These are phyloP conservation scores for Thinopyrum elongatum DNA, from an alignment of 176 grass and related monocot genomes.

Conservation along the genomic window DNA sequence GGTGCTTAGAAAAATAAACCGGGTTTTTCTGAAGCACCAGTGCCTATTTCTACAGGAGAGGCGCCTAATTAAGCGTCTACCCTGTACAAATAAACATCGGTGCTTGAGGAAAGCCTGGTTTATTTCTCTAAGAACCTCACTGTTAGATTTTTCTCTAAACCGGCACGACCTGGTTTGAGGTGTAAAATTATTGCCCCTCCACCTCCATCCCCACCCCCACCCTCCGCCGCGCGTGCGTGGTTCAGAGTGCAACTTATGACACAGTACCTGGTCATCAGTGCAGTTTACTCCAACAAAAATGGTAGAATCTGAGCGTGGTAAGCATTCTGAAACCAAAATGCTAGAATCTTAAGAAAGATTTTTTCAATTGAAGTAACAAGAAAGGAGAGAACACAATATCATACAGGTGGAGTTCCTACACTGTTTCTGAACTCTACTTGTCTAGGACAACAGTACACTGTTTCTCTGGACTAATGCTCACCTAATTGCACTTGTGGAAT, in stretches of 20 bases:
- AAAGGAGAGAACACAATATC: background rate
- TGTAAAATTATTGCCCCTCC: background rate
- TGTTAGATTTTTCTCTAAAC: background rate
- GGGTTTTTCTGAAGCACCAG: too few relatives aligned
- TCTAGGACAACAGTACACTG: background rate
- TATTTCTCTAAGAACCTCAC: too few relatives aligned
- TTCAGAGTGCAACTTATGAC: background rate
- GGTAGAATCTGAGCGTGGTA: background rate
- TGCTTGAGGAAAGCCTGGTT: too few relatives aligned
- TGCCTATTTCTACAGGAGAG: too few relatives aligned
- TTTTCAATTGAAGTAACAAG: conserved; percentile 1
- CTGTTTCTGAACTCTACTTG: background rate
- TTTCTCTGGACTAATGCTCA: conserved; percentile 9
- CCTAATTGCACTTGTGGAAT: conserved; percentile 16
- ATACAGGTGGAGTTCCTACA: background rate
- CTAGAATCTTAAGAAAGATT: background rate
- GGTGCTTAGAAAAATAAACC: too few relatives aligned
- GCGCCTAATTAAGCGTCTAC: too few relatives aligned
- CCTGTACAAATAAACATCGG: too few relatives aligned
- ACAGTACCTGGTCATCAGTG: background rate
- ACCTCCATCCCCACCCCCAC: too few relatives aligned
- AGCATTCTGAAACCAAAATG: background rate
- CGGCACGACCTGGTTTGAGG: background rate
- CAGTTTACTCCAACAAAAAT: conserved; percentile 6
- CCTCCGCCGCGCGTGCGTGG: too few relatives aligned